Evolutionary conservation across 1,139 yeast genomes (phyloP).

Genomic region (Pichia sp.): DNA sequence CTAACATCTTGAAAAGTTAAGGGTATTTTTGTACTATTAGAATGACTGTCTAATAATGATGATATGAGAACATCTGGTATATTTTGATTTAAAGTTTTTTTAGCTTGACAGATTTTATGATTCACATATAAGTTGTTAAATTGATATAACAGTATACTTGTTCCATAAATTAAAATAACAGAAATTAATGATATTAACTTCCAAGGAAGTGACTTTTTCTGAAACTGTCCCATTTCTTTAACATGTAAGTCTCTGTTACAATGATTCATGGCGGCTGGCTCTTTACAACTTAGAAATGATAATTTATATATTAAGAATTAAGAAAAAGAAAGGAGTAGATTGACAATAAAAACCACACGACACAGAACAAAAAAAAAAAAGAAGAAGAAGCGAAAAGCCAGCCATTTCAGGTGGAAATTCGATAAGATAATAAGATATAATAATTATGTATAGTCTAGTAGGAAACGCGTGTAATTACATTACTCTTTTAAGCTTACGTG

Average conservation of each 20-base stretch:
- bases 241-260: no score
- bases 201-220: conserved; percentile 1
- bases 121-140: conserved; percentile 12
- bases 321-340: no score
- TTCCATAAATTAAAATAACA: conserved; percentile 13
- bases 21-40: conserved; percentile 19
- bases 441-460: no score
- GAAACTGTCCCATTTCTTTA: not conserved
- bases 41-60: no score
- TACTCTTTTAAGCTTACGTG: not conserved
- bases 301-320: no score
- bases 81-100: not conserved
- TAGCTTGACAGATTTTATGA: conserved; percentile 1
- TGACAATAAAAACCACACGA: no score
- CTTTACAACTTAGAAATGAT: no score
- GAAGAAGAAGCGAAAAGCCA: not conserved
- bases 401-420: not conserved
- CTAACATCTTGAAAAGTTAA: conserved; percentile 37
- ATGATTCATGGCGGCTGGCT: no score
- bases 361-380: no score
- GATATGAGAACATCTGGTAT: not conserved
- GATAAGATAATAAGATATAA: no score
- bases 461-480: not conserved
- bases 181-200: conserved; percentile 5
- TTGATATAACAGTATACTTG: conserved; percentile 13